Base-by-base conservation (phyloP, 176 grass and related monocot species). In the Eragrostis nindensis region DNA sequence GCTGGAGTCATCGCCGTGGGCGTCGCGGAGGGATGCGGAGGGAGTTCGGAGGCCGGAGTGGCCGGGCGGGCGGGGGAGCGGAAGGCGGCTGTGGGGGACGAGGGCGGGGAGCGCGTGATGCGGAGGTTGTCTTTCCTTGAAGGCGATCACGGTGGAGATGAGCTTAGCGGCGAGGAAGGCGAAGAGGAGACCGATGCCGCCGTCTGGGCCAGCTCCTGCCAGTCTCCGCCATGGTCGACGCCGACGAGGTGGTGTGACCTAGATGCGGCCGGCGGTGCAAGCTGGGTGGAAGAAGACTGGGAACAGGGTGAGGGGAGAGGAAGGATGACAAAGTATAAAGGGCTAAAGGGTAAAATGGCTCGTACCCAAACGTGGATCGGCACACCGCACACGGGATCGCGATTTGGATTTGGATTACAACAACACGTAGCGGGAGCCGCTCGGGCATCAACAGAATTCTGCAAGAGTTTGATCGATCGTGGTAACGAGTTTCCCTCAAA, bases 81-180 rank as follows among this genome's bases (percentile, higher is more conserved):
- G 47, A 74, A 40, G 60, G 41, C 22, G 52, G 79, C 54, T 59
- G 47, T 19, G 55, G 79, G 60, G 75, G 65, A 70, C 44, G 48
- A 39, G 0, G 82, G 70, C 5, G 79, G 15, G 71, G 92, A 73
- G 83, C 90, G 88, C 75, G 84, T 72, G 81, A 99, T 76, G 49
- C 85, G 86, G 81, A 95, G 88, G 86, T 93, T 84, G 82, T 87
- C 83, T 52, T n/a, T 95, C 86, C 72, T 89, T 89, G 92, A 93
- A 93, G 92, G 96, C 84, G 82, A 99, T 70, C 56, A 91, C 90
- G 42, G 85, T 40, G 79, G 96, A 99, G 86, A 99, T 99, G 82
- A 95, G 92, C 88, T 95, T 99, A 67, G 92, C 88, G 69, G 88
- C 79, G 38, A 99, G 90, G 75, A 85, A 99, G 74, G 90, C 85